A percentile compares a stretch with the other conserved stretches of the same genome.
phyloP scores from a whole-genome alignment of 768 basidiomycete genomes.

The Tulasnella sp. region DNA sequence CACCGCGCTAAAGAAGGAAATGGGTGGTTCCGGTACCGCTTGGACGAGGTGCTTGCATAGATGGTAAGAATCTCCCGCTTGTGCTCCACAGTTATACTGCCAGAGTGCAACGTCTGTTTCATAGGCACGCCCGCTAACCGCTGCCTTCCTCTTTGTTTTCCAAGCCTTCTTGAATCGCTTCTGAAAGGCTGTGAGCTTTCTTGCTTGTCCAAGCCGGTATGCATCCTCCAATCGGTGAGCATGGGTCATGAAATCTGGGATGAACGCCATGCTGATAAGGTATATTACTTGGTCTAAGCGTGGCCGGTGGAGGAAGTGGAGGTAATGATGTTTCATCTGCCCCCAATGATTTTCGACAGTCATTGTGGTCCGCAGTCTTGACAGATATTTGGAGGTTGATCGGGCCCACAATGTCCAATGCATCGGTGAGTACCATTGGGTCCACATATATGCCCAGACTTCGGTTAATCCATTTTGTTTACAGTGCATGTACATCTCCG shows the following conservation, averaged over 20 bases:
- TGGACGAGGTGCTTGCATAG: constrained; percentile 22
- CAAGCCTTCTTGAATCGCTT: background rate
- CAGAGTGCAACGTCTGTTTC: background rate
- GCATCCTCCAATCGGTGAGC: background rate
- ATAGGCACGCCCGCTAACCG: background rate
- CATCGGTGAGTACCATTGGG: constrained; percentile 39
- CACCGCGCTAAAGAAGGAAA: background rate
- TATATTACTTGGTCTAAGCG: background rate
- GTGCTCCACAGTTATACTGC: constrained; percentile 23
- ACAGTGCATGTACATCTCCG: constrained; percentile 37
- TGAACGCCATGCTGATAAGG: background rate
- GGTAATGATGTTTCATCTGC: background rate
- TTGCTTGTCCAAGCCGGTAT: background rate
- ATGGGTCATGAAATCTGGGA: too few species aligned
- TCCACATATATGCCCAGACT: constrained; percentile 43
- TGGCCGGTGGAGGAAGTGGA: background rate
- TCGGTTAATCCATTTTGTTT: constrained; percentile 36
- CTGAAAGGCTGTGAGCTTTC: background rate
- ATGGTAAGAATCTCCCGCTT: constrained; percentile 13
- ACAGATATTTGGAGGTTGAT: constrained; percentile 24
- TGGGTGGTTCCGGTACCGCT: background rate
- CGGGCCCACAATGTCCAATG: constrained; percentile 41
- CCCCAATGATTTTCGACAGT: background rate
- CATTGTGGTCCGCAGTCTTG: background rate
- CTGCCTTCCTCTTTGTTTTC: background rate